Conservation (phyloP, 306 rosid species). For the Casuarina equisetifolia region DNA sequence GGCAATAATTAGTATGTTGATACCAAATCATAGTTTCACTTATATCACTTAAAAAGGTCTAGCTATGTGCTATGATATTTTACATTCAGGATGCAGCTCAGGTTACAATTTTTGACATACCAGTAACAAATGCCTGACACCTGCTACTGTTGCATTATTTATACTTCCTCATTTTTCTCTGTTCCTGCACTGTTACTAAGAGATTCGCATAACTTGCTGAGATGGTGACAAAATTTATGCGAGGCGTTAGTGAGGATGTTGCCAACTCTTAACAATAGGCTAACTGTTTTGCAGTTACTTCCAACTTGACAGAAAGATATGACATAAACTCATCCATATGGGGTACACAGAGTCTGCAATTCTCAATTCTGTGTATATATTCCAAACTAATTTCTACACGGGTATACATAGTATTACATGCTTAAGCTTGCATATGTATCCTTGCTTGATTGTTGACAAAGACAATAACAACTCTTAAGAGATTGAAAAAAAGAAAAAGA, state of each 20-base stretch:
- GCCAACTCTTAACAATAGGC: neutral
- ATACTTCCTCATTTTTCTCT: neutral
- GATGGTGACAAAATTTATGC: neutral
- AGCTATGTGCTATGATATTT: neutral
- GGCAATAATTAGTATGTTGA: neutral
- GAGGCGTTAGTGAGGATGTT: neutral
- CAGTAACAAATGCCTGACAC: neutral
- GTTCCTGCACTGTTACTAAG: neutral
- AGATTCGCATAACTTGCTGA: neutral
- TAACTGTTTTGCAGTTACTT: neutral
- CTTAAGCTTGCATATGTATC: neutral
- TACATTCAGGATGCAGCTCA: neutral
- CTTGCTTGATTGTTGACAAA: neutral
- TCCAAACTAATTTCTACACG: neutral
- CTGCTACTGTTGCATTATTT: neutral
- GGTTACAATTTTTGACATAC: neutral
- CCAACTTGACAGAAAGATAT: neutral
- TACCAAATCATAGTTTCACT: neutral
- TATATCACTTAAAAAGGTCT: neutral
- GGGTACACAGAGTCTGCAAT: neutral
- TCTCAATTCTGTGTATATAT: neutral
- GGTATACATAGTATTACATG: neutral
- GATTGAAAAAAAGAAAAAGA: neutral
- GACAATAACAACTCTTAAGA: neutral
- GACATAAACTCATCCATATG: neutral